phyloP scores from a whole-genome alignment of 805 yeast genomes.

The Candida krabiensis region DNA sequence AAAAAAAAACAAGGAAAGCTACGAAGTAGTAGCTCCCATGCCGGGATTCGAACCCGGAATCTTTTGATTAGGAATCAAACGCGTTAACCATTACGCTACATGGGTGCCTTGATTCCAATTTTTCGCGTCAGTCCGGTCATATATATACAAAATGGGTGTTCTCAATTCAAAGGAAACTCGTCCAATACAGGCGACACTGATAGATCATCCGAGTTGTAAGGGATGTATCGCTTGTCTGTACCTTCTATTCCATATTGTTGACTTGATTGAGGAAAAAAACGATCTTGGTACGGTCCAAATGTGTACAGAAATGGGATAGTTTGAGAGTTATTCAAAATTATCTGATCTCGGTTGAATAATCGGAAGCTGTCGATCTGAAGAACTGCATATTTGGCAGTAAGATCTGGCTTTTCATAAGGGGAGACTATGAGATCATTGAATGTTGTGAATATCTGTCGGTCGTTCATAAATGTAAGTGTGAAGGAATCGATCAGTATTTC shows the following conservation, averaged over 20 bases:
- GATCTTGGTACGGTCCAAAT: slow-evolving; percentile 1
- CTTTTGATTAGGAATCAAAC: slow-evolving; percentile 60
- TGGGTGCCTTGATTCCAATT: slow-evolving; percentile 31
- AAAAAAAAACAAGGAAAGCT: no score
- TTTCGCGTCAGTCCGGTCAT: slow-evolving; percentile 5
- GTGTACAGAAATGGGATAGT: slow-evolving; percentile 19
- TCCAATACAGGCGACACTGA: no score
- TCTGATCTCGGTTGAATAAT: slow-evolving; percentile 23
- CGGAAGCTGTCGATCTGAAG: slow-evolving; percentile 16
- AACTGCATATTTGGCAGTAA: slow-evolving; percentile 14
- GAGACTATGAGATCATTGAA: slow-evolving; percentile 10
- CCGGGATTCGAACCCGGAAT: slow-evolving; percentile 58
- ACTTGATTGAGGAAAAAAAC: slow-evolving; percentile 3
- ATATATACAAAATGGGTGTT: neutral
- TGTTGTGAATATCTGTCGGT: slow-evolving; percentile 6
- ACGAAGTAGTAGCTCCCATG: slow-evolving; percentile 27
- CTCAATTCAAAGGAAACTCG: neutral
- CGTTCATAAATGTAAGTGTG: slow-evolving; percentile 13
- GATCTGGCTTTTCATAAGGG: neutral
- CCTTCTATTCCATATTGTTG: no score
- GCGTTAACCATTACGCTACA: slow-evolving; percentile 62
- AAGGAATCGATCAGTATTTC: slow-evolving; percentile 15
- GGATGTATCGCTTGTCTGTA: no score
- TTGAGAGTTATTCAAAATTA: slow-evolving; percentile 12
- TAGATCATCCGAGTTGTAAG: no score